Conservation (phyloP, 2,329 filamentous ascomycete genomes). For the Talaromyces marneffei region DNA sequence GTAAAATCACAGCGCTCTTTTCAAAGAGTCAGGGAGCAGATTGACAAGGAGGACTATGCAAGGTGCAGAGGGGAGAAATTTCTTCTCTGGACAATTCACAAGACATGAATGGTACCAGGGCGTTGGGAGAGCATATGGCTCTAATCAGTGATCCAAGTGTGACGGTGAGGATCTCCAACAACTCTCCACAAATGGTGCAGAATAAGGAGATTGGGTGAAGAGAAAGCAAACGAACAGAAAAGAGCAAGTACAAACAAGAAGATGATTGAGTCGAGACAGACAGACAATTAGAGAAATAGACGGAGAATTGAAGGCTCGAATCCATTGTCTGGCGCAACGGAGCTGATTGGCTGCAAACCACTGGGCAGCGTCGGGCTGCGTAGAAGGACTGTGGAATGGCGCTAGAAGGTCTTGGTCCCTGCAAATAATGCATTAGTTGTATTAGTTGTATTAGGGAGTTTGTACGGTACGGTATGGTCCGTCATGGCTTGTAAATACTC, state of each 20-base stretch:
- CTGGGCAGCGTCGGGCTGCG: slow-evolving; percentile 5
- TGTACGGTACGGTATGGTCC: too few relatives aligned
- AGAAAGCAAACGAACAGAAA: background rate
- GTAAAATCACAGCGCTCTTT: background rate
- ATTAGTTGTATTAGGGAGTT: background rate
- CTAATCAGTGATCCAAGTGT: background rate
- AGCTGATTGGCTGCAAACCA: background rate
- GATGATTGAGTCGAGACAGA: background rate
- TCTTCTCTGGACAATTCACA: background rate
- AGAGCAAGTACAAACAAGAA: background rate
- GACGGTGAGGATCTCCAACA: background rate
- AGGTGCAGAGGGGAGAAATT: background rate
- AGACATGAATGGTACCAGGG: background rate
- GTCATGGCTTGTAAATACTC: too few relatives aligned
- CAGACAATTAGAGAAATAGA: background rate
- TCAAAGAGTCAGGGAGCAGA: background rate
- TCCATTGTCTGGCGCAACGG: background rate
- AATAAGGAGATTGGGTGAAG: background rate
- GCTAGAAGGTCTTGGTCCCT: slow-evolving; percentile 10
- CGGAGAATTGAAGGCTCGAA: background rate
- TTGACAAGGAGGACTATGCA: background rate
- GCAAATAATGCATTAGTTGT: background rate
- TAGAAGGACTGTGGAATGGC: slow-evolving; percentile 12
- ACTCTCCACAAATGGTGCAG: background rate
- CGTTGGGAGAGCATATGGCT: background rate